Evolutionary conservation across 805 yeast species (phyloP), one percentile per base, ranked within the genome.

Genomic region (Wickerhamiella occidentalis): DNA sequence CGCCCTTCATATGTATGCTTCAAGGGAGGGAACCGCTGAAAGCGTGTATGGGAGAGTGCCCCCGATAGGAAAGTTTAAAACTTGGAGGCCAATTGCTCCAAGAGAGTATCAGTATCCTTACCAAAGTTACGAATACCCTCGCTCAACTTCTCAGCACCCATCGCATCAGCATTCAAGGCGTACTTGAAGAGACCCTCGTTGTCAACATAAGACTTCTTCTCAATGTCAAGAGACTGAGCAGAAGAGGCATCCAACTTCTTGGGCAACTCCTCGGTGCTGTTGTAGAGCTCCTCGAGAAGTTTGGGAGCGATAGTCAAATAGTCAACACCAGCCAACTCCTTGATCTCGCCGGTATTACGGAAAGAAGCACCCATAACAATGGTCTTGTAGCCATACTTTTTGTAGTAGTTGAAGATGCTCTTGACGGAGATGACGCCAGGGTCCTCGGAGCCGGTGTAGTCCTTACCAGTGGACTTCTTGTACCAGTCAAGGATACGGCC

Each of bases 311-410:
- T 87, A 66, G 99, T 92, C 72, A 92, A 76, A 79, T 73, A 87
- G 69, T 92, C 99, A 65, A 85, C 81, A 69, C 99, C 99, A 52
- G 98, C 96, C 62, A 92, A 76, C 61, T 94, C 95, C 71, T 81
- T 82, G 72, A 92, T 85, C 75, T 90, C 98, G 60, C 87, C 95
- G 55, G 74, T 70, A 77, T 88, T 92, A 80, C 99, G 90, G 87
- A 92, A 90, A 53, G 97, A 90, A 53, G 99, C 99, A 72, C 98
- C 99, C 99, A 92, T 92, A 65, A 92, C 97, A 66, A 92, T 88
- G 68, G 99, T 92, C 63, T 90, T 77, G 80, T 92, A 92, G 61
- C 82, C 90, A 71, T 70, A 85, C 75, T 90, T 90, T 82, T 92
- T 92, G 84, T 92, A 92, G 80, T 92, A 92, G 83, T 88, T 84